Conservation (phyloP, 176 grass and related monocot species). For the bread wheat (Triticum aestivum) region DNA sequence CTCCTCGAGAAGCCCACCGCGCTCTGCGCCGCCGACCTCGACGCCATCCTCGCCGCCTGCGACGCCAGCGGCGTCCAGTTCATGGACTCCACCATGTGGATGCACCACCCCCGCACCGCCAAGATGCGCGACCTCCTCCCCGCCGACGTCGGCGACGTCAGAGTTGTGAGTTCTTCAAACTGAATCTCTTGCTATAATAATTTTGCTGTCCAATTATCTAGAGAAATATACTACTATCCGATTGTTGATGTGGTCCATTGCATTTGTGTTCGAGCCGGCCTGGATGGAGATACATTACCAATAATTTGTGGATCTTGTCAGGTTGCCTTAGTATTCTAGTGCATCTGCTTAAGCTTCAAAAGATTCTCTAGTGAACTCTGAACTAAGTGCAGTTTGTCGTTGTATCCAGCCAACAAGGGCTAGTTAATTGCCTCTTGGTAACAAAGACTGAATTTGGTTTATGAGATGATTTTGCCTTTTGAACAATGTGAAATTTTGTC, state of each 20-base stretch:
- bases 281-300: background rate
- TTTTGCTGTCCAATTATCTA: background rate
- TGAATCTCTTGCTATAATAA: background rate
- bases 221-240: background rate
- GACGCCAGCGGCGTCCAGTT: slow-evolving; percentile 54
- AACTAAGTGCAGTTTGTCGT: background rate
- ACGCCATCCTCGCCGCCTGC: slow-evolving; percentile 63
- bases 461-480: background rate
- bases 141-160: slow-evolving; percentile 54
- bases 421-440: background rate
- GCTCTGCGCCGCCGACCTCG: slow-evolving; percentile 63
- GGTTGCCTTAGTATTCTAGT: background rate
- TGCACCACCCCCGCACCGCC: slow-evolving; percentile 81
- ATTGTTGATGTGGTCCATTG: background rate
- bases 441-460: background rate
- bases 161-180: slow-evolving; percentile 38
- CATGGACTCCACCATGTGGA: slow-evolving; percentile 96
- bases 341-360: background rate
- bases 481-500: background rate
- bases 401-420: background rate
- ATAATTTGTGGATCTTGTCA: background rate
- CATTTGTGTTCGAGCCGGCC: background rate
- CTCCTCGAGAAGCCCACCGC: slow-evolving; percentile 92
- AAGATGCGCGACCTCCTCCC: slow-evolving; percentile 71
- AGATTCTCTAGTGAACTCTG: background rate